phyloP scores from a whole-genome alignment of 305 asterid genomes.

The Plantago coronopus region DNA sequence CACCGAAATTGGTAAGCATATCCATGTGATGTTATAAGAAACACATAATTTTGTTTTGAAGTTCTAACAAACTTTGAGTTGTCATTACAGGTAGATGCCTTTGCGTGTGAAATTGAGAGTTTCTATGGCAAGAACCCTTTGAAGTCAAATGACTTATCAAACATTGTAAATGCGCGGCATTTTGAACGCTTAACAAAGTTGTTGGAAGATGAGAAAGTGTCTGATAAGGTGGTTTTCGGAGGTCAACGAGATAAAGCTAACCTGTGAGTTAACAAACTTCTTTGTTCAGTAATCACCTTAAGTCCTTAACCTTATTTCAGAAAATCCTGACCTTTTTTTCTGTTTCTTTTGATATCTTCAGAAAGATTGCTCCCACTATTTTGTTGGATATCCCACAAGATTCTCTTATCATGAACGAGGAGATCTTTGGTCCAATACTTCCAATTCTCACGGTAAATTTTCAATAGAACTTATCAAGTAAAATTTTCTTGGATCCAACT shows the following conservation, averaged over 20 bases:
- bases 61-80: conserved; percentile 17
- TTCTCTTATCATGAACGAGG: conserved; percentile 78
- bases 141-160: conserved; percentile 62
- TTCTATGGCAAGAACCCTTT: conserved; percentile 87
- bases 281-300: no score
- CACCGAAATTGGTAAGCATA: conserved; percentile 52
- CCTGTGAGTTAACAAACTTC: conserved; percentile 51
- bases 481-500: conserved; percentile 11
- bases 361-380: conserved; percentile 81
- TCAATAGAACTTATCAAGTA: conserved; percentile 1
- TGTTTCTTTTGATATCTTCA: conserved; percentile 25
- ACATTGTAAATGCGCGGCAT: conserved; percentile 64
- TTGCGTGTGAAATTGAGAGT: conserved; percentile 61
- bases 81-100: conserved; percentile 46
- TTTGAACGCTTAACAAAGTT: conserved; percentile 59
- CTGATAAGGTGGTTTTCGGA: conserved; percentile 69
- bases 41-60: conserved; percentile 3
- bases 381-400: conserved; percentile 74
- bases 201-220: conserved; percentile 69
- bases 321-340: neutral
- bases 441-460: conserved; percentile 77
- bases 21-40: neutral
- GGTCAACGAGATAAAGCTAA: conserved; percentile 66
- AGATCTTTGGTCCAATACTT: conserved; percentile 95
- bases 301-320: conserved; percentile 2